Evolutionary conservation across 225 moss, liverwort and hornwort species (phyloP).

Genomic region (Marchantia paleacea): DNA sequence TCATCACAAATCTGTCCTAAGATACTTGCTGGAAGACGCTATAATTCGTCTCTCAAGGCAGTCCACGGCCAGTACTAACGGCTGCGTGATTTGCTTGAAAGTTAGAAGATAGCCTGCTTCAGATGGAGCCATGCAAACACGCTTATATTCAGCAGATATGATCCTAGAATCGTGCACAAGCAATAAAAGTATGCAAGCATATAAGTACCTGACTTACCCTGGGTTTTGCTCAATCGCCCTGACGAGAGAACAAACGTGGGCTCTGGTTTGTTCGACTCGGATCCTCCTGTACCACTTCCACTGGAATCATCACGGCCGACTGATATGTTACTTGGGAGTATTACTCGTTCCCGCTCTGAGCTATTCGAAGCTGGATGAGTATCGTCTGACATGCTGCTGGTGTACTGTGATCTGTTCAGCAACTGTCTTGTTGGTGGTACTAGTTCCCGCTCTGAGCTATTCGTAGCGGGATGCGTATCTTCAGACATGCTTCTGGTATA

Average conservation of each 20-base stretch:
- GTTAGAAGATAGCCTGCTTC: neutral
- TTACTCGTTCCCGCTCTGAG: constrained; percentile 4
- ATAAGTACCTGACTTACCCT: constrained; percentile 18
- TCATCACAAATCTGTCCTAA: too few species aligned
- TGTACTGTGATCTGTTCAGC: constrained; percentile 2
- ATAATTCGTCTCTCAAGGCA: too few species aligned
- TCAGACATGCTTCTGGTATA: neutral
- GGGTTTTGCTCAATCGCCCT: constrained; percentile 33
- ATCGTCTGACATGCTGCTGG: constrained; percentile 11
- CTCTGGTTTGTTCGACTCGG: constrained; percentile 5
- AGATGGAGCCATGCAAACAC: neutral
- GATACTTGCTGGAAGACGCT: too few species aligned
- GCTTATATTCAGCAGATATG: neutral
- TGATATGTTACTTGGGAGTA: neutral
- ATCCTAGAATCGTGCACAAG: neutral
- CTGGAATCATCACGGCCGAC: neutral
- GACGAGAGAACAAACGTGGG: constrained; percentile 40
- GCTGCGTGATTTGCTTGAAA: neutral
- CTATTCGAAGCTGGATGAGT: neutral
- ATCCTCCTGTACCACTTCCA: constrained; percentile 11
- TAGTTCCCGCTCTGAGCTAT: constrained; percentile 5
- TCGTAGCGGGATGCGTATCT: neutral
- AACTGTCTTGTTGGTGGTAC: too few species aligned
- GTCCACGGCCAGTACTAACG: too few species aligned
- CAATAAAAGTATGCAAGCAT: neutral